Evolutionary conservation across 2,329 filamentous ascomycete genomes (phyloP), one percentile per base, ranked within the genome.

Genomic region (Niveomyces coronatus): DNA sequence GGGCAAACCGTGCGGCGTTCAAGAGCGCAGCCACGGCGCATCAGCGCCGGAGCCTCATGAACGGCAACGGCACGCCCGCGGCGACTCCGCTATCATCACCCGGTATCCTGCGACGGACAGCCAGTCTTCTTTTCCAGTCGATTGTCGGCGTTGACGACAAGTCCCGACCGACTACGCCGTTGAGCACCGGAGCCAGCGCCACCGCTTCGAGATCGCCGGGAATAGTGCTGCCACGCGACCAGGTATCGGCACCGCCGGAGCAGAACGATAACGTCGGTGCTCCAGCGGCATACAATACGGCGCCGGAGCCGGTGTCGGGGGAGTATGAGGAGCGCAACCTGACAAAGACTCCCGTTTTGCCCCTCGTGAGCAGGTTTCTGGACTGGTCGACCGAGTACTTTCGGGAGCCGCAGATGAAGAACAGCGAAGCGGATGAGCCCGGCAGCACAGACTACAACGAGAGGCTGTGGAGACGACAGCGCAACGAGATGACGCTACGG

Each of bases 351-450:
- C 81, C 84, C 2, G 61, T 58, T 10, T 71, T 96, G 19, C 91
- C 91, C 1, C 59, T 98, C 14, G 73, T 74, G 43, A 94, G 87
- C 55, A 79, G 73, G 8, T 94, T 96, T 58, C 70, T 94, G 45
- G 85, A 94, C 46, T 98, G 89, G 88, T 94, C 88, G 4, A 87
- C 91, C 31, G 89, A 89, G 58, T 96, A 98, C 57, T 98, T 96
- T 70, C 85, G 88, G 20, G 88, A 96, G 58, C 91, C 91, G 22
- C 91, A 98, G 60, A 96, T 98, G 91, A 93, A 91, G 55, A 82
- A 86, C 3, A 88, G 84, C 41, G 91, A 98, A 56, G 85, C 88
- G 17, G 91, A 98, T 50, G 91, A 98, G 54, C 91, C 91, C 11
- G 91, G 91, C 23, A 95, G 87, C 53, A 85, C 85, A 13, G 88